A percentile compares a stretch with the other conserved stretches of the same genome.
Evolutionary conservation across 345 rosid genomes (phyloP).

Genomic region (Cardamine occulta): DNA sequence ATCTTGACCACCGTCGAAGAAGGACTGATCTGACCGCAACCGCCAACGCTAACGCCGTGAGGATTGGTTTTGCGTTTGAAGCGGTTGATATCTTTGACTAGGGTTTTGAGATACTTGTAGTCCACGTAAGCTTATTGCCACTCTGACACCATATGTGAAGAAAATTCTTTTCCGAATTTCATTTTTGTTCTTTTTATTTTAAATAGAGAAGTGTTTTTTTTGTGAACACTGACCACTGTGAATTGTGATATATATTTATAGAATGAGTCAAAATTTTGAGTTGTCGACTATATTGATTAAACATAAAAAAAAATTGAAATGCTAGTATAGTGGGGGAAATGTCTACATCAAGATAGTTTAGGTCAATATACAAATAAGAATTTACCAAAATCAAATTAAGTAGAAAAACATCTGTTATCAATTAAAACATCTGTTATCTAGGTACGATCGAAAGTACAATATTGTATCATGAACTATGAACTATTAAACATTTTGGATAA

Average conservation of each 20-base stretch:
- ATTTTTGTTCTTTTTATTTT: slow-evolving; percentile 31
- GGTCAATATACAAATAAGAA: neutral
- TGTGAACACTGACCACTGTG: neutral
- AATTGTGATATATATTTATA: slow-evolving; percentile 3
- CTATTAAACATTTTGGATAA: neutral
- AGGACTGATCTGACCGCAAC: slow-evolving; percentile 18
- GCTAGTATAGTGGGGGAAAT: neutral
- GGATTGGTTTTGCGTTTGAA: slow-evolving; percentile 48
- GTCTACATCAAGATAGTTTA: neutral
- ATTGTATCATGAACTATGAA: neutral
- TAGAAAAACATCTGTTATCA: neutral
- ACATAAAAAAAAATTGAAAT: neutral
- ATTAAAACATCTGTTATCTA: neutral
- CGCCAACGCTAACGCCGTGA: slow-evolving; percentile 30
- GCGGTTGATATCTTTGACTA: slow-evolving; percentile 55
- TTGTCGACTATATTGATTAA: neutral
- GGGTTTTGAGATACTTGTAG: slow-evolving; percentile 56
- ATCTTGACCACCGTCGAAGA: slow-evolving; percentile 37
- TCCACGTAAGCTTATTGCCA: slow-evolving; percentile 76
- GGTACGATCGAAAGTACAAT: neutral
- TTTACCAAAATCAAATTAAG: neutral
- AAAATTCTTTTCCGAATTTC: slow-evolving; percentile 71
- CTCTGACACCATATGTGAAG: slow-evolving; percentile 65
- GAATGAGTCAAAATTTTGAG: neutral
- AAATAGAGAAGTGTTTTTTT: neutral